A percentile compares a stretch with the other conserved stretches of the same genome.
These are phyloP conservation scores for Aspergillus hortae DNA, from an alignment of 2,329 filamentous ascomycete species.

Conservation along the genomic window DNA sequence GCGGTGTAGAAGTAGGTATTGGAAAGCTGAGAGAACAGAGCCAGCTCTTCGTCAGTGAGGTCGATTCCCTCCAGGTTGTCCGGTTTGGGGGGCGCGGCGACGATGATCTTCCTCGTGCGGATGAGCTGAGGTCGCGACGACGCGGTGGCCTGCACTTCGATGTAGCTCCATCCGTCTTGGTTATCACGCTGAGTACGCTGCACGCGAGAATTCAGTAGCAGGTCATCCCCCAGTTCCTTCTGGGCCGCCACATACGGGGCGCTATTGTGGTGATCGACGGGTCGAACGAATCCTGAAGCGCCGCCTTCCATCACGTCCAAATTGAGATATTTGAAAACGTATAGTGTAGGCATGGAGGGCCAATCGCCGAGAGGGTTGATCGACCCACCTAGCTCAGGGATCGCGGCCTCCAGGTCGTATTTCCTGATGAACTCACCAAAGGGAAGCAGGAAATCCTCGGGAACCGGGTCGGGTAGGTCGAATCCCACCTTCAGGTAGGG, in stretches of 20 bases:
- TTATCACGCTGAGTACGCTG: neutral
- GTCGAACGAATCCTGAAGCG: too few species aligned
- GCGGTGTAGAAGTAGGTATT: conserved; percentile 1
- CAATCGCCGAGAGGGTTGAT: neutral
- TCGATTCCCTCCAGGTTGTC: neutral
- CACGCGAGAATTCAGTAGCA: neutral
- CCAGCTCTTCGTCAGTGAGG: neutral
- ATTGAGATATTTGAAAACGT: too few species aligned
- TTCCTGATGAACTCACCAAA: neutral
- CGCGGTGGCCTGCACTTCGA: neutral
- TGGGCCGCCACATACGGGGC: neutral
- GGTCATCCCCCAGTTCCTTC: neutral
- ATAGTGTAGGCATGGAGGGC: neutral
- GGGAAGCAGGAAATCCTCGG: conserved; percentile 4
- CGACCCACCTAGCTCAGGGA: neutral
- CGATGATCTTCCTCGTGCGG: conserved; percentile 1
- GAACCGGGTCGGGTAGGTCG: neutral
- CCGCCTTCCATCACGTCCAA: too few species aligned
- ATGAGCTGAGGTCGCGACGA: neutral
- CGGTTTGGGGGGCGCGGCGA: neutral
- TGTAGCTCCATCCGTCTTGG: neutral
- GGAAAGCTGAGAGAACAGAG: neutral
- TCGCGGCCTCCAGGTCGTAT: neutral
- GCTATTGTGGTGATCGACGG: neutral
- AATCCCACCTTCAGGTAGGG: too few species aligned